Conservation (phyloP, 2,329 filamentous ascomycete genomes). For the Fusarium kyushuense region DNA sequence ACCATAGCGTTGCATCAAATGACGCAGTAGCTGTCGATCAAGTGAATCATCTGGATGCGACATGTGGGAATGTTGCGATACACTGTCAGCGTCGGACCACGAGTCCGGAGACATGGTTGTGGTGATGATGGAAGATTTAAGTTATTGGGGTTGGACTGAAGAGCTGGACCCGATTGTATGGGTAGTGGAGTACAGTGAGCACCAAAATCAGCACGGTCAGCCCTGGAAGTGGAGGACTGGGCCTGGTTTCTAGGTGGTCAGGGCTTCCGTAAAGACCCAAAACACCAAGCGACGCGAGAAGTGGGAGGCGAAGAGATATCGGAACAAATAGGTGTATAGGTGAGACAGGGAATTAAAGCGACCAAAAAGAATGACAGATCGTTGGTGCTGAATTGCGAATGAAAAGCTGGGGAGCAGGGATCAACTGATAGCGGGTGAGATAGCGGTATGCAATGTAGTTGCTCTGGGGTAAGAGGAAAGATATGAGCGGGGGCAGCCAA, state of each 20-base stretch:
- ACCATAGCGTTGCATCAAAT: conserved; percentile 52
- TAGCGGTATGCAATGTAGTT: conserved; percentile 48
- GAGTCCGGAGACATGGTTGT: conserved; percentile 49
- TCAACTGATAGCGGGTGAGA: conserved; percentile 47
- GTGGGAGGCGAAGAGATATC: conserved; percentile 16
- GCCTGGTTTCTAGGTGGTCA: conserved; percentile 16
- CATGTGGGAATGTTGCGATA: conserved; percentile 46
- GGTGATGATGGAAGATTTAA: conserved; percentile 26
- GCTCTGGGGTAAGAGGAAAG: conserved; percentile 47
- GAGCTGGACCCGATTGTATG: conserved; percentile 25
- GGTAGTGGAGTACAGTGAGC: conserved; percentile 40
- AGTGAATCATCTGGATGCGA: conserved; percentile 48
- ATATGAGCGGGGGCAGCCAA: conserved; percentile 43
- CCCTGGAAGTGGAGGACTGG: conserved; percentile 35
- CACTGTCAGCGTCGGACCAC: conserved; percentile 50
- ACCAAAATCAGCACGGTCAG: conserved; percentile 32
- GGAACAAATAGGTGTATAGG: conserved; percentile 14
- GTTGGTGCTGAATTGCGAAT: conserved; percentile 37
- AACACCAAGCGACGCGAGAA: conserved; percentile 12
- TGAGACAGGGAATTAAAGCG: conserved; percentile 18
- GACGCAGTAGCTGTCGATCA: conserved; percentile 53
- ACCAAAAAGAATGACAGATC: conserved; percentile 36
- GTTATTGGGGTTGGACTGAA: conserved; percentile 30
- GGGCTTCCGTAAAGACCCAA: conserved; percentile 18
- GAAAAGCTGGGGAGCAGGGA: conserved; percentile 40